These are phyloP conservation scores for Dioscorea zingiberensis DNA, from an alignment of 106 monocot genomes.

Conservation along the genomic window DNA sequence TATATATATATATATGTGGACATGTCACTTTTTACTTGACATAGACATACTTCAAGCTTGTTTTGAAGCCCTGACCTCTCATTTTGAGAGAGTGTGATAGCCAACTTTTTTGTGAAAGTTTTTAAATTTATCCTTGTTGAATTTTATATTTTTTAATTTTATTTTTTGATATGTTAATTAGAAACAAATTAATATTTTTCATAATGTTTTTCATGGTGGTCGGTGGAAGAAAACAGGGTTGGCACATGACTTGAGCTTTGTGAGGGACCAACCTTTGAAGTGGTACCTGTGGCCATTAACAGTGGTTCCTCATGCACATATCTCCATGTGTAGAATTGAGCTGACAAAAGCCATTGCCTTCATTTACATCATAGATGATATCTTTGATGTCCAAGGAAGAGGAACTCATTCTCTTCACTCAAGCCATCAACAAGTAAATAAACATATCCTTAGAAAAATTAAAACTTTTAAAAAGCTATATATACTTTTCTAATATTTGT, in stretches of 20 bases:
- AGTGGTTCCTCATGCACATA: conserved; percentile 10
- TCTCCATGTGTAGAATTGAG: conserved; percentile 23
- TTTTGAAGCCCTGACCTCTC: no score
- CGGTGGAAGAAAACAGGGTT: conserved; percentile 48
- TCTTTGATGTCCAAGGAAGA: conserved; percentile 40
- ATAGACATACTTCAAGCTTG: no score
- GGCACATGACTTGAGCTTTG: conserved; percentile 21
- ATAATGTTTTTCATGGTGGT: conserved; percentile 1
- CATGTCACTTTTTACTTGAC: no score
- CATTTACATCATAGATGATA: conserved; percentile 52
- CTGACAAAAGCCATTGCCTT: conserved; percentile 42
- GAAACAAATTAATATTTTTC: no score
- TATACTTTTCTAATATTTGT: not conserved
- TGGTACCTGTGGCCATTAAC: conserved; percentile 38
- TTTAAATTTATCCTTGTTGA: no score
- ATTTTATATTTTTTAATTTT: not conserved
- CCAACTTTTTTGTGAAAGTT: no score
- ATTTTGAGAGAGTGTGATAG: no score
- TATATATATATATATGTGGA: no score
- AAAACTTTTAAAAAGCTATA: not conserved
- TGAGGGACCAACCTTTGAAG: conserved; percentile 34
- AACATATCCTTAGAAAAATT: no score
- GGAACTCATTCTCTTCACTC: conserved; percentile 33
- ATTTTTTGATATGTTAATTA: not conserved
- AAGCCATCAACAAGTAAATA: conserved; percentile 27